A percentile compares a stretch with the other conserved stretches of the same genome.
These are phyloP conservation scores for Mariannaea elegans DNA, from an alignment of 2,329 filamentous ascomycete species.

Conservation along the genomic window DNA sequence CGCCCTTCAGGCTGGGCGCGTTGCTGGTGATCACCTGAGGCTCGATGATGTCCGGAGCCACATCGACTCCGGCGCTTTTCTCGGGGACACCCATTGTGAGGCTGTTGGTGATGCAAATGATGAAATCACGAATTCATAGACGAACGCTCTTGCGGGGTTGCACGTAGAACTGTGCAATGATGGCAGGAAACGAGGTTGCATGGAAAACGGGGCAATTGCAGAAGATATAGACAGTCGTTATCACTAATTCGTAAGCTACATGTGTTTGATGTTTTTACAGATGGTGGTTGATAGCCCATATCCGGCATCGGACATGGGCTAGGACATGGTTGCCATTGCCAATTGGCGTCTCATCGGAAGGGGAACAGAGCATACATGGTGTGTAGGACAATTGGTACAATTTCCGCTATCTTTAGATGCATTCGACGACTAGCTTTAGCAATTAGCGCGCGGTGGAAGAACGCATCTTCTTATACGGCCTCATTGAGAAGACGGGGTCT, in stretches of 20 bases:
- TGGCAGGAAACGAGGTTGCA: neutral
- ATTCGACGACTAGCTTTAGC: neutral
- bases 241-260: neutral
- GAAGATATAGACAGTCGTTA: slow-evolving; percentile 17
- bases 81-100: slow-evolving; percentile 13
- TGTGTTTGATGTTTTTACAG: neutral
- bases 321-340: neutral
- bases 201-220: neutral
- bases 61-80: neutral
- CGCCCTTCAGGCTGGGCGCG: slow-evolving; percentile 15
- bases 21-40: slow-evolving; percentile 13
- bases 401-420: neutral
- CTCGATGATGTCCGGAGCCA: slow-evolving; percentile 10
- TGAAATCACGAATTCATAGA: neutral
- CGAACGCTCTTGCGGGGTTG: neutral
- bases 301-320: slow-evolving; percentile 9
- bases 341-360: too few species aligned
- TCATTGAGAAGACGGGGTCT: neutral
- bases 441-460: neutral
- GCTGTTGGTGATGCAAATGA: neutral
- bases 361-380: too few species aligned
- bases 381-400: neutral
- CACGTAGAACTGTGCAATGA: neutral
- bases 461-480: neutral
- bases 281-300: slow-evolving; percentile 11